Evolutionary conservation across 495 filamentous ascomycete species (phyloP), one percentile per base, ranked within the genome.

Genomic region (Schizothecium vesticola): DNA sequence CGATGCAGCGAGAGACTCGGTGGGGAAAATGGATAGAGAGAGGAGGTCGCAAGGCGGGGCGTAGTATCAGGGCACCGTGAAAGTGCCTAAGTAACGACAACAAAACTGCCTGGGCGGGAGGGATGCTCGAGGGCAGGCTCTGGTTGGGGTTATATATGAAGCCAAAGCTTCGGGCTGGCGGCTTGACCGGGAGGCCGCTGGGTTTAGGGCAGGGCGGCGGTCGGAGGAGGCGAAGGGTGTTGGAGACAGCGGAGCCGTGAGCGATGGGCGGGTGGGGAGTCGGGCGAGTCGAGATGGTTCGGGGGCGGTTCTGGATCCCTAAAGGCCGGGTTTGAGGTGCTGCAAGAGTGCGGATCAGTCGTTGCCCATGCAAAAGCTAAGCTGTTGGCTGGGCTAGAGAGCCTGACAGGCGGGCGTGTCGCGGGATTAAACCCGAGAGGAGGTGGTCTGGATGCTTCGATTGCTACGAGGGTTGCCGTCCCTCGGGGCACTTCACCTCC

Each of bases 51-150:
- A 19, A 23, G 8, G 63, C n/a, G 13, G 63, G 24, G 36, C 19
- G 51, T 16, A n/a, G 24, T 65, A 31, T 74, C 56, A 72, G 70
- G 77, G 74, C 73, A 79, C 74, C 66, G 66, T 61, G 62, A 75
- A 75, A 43, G 74, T 78, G 75, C 76, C 76, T 57, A 56, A 77
- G 73, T 79, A 79, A 74, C 77, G 76, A 77, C 77, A 59, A 67
- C 77, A 79, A 78, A 79, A 74, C 69, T 77, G 73, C 43, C 76
- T 73, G 43, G 60, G 12, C 61, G 61, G 65, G 60, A 65, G 64
- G 59, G 57, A 63, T 68, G 7, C 68, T 69, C 25, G 72, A 73
- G 66, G 67, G 73, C 56, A 63, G 59, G 43, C 4, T 59, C 26
- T 21, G 66, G 72, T 60, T 68, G 72, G 76, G 75, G 67, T 72